Evolutionary conservation across 2,329 filamentous ascomycete species (phyloP), one percentile per base, ranked within the genome.

Genomic region (Cercospora sp.): DNA sequence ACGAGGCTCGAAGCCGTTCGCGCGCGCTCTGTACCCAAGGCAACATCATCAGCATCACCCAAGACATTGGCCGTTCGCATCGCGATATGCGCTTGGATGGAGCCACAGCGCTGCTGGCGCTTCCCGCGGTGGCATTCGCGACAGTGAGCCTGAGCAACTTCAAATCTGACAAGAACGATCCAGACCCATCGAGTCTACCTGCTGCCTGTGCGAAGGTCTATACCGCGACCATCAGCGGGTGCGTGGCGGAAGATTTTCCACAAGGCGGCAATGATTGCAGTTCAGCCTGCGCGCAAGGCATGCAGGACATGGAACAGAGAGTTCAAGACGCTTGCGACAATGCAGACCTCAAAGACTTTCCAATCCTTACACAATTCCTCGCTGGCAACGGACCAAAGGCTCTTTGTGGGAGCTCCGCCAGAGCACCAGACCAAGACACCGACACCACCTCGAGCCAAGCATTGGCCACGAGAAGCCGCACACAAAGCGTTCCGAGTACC

Each of bases 101-200:
- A 60, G 57, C 57, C 18, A 20, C 63, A 31, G 66, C 66, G 53
- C 57, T 73, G 31, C 20, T 77, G 10, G 72, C 75, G 66, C 72
- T 78, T 12, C 73, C 76, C 4, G 63, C 68, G 9, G 60, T 73
- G 12, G 67, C 73, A 18, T 65, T 74, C 55, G 75, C 81, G 6
- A 40, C 36, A n/a, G 80, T 83, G 48, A 79, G 79, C 23, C 81
- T 84, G 42, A 74, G 79, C 30, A 80, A 82, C 73, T 84, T 84
- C 73, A 42, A 64, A 36, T 55, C 45, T 10, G 13, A 7, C 13
- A 10, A 28, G 20, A 45, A 64, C n/a, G 78, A 77, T 1, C 82
- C 82, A 20, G 77, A 78, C 42, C 77, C 81, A 70, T 73, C 78
- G 6, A 76, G 79, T 66, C 79, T 84, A 5, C 79, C 81, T 4